Evolutionary conservation across 2,329 filamentous ascomycete species (phyloP), one percentile per base, ranked within the genome.

Genomic region (Uncinocarpus reesii): DNA sequence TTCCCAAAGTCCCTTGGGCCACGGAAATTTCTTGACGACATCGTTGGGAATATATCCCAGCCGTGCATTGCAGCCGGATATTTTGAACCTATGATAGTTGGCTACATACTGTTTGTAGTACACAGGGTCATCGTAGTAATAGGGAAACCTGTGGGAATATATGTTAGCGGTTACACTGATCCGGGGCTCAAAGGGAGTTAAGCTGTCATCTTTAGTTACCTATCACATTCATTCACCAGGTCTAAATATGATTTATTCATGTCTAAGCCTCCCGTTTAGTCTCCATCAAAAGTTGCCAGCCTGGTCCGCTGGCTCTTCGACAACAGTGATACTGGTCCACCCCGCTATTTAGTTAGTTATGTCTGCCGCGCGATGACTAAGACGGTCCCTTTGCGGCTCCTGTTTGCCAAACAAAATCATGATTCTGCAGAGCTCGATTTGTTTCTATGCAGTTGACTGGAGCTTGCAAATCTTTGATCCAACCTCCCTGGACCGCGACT

Each of bases 101-200:
- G 66, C 64, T 50, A 78, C 66, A 52, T 77, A 67, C 36, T 70
- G 64, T 37, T 74, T 67, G 63, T 83, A 79, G 43, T 71, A 69
- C 50, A 74, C 62, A 7, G 78, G 74, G 54, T 81, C 71, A 47
- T 71, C 73, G 48, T 82, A 73, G 48, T 76, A 74, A 66, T 93
- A 86, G 1, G 88, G 88, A 60, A 94, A 94, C 59, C 85, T 90
- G 35, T 18, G 23, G 7, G 2, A 20, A 13, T n/a, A 31, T 13
- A 4, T 13, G 43, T 31, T 23, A 31, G 34, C 10, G 18, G 18
- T 15, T 23, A 15, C 11, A n/a, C n/a, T n/a, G n/a, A n/a, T 32
- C 3, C 1, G 23, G n/a, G 6, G 23, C 7, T 2, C n/a, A 31
- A 11, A 20, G 11, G 11, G 4, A 23, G 24, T 10, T 1, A 8